Conservation (phyloP, 2,329 filamentous ascomycete genomes). For the Beauveria sp. region DNA sequence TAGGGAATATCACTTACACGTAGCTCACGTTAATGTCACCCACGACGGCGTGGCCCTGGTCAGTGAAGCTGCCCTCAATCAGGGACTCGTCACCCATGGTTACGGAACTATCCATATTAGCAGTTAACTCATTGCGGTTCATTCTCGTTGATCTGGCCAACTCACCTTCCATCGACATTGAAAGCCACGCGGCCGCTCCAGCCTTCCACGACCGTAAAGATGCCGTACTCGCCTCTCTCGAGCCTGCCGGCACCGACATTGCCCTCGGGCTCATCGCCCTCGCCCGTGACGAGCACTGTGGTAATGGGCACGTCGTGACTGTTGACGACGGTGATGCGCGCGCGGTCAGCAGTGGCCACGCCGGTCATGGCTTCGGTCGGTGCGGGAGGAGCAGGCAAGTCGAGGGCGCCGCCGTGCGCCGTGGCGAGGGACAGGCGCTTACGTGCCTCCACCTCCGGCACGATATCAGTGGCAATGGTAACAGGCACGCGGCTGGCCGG, state of each 20-base stretch:
- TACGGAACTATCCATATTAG: background rate
- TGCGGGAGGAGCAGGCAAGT: background rate
- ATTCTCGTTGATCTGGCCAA: background rate
- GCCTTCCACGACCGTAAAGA: constrained; percentile 1
- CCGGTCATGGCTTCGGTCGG: background rate
- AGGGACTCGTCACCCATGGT: constrained; percentile 18
- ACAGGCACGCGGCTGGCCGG: background rate
- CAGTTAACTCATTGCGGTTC: no score
- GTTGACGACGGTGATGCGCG: background rate
- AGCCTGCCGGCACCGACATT: background rate
- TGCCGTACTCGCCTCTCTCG: background rate
- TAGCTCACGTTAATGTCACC: constrained; percentile 14
- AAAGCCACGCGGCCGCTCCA: constrained; percentile 12
- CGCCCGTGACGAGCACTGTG: constrained; percentile 1
- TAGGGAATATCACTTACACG: constrained; percentile 9
- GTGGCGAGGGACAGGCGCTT: background rate
- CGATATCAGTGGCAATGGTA: background rate
- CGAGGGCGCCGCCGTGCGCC: constrained; percentile 1
- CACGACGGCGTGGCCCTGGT: constrained; percentile 1
- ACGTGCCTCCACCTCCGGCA: background rate
- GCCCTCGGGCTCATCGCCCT: background rate
- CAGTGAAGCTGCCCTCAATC: constrained; percentile 12
- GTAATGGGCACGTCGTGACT: background rate
- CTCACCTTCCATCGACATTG: constrained; percentile 4
- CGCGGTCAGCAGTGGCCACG: background rate